These are phyloP conservation scores for Microdochium trichocladiopsis DNA, from an alignment of 2,329 filamentous ascomycete genomes.

Conservation along the genomic window DNA sequence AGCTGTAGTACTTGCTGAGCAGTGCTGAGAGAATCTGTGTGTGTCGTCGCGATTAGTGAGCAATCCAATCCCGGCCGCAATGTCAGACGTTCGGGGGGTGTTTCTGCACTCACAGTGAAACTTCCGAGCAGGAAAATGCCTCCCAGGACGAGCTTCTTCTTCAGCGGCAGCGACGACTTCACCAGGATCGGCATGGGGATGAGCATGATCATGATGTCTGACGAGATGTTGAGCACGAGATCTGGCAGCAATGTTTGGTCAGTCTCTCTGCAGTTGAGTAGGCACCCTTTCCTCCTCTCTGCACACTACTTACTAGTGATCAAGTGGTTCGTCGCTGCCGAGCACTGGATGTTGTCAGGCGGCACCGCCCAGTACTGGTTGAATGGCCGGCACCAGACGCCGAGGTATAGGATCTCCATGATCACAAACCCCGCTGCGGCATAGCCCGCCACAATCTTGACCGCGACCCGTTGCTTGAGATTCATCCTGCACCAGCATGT, in stretches of 20 bases:
- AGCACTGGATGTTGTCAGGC: slow-evolving; percentile 45
- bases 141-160: slow-evolving; percentile 45
- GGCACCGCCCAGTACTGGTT: slow-evolving; percentile 51
- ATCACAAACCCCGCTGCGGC: slow-evolving; percentile 36
- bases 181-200: slow-evolving; percentile 49
- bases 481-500: slow-evolving; percentile 28
- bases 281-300: background rate
- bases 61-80: too few species aligned
- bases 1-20: slow-evolving; percentile 38
- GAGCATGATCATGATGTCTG: slow-evolving; percentile 51
- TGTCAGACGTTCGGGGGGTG: too few species aligned
- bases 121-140: slow-evolving; percentile 35
- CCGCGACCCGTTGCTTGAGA: slow-evolving; percentile 35
- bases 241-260: background rate
- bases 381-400: slow-evolving; percentile 50
- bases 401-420: slow-evolving; percentile 42
- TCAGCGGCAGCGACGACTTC: slow-evolving; percentile 37
- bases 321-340: slow-evolving; percentile 48
- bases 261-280: background rate
- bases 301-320: slow-evolving; percentile 37
- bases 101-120: slow-evolving; percentile 40
- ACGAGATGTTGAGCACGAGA: slow-evolving; percentile 49
- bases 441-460: slow-evolving; percentile 42
- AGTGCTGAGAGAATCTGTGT: slow-evolving; percentile 39
- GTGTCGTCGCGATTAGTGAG: too few species aligned